These are phyloP conservation scores for Coleophoma cylindrospora DNA, from an alignment of 2,329 filamentous ascomycete genomes.

Conservation along the genomic window DNA sequence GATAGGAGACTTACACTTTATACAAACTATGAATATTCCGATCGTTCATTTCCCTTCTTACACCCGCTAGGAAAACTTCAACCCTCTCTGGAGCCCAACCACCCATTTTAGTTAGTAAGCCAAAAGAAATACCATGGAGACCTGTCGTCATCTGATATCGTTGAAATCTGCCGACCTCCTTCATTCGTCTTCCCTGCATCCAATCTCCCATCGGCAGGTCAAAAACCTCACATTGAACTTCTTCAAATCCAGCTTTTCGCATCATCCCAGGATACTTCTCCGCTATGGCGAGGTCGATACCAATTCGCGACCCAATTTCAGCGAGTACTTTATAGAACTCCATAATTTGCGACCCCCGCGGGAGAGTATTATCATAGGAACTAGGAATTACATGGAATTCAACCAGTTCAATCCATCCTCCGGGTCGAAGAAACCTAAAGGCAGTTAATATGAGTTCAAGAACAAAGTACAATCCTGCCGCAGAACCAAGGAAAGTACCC, in stretches of 20 bases:
- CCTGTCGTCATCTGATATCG: conserved; percentile 4
- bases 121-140: conserved; percentile 12
- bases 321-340: conserved; percentile 1
- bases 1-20: not conserved
- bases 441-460: not conserved
- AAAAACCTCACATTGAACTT: conserved; percentile 40
- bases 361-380: conserved; percentile 33
- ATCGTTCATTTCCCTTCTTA: conserved; percentile 28
- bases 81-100: conserved; percentile 28
- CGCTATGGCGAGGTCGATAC: conserved; percentile 2
- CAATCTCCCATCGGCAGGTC: conserved; percentile 44
- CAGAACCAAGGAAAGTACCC: not conserved
- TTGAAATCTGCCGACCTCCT: conserved; percentile 36
- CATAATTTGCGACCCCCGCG: conserved; percentile 8
- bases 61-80: conserved; percentile 28
- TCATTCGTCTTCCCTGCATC: conserved; percentile 42
- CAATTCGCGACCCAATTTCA: not conserved
- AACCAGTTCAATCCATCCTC: conserved; percentile 38
- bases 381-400: conserved; percentile 31
- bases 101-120: conserved; percentile 29
- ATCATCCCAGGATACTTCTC: conserved; percentile 25
- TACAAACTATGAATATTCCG: conserved; percentile 27
- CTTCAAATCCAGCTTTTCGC: conserved; percentile 44
- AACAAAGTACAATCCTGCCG: too few species aligned
- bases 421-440: conserved; percentile 28